Conservation (phyloP, 169 alveolate species). For the Plasmodium malariae region DNA sequence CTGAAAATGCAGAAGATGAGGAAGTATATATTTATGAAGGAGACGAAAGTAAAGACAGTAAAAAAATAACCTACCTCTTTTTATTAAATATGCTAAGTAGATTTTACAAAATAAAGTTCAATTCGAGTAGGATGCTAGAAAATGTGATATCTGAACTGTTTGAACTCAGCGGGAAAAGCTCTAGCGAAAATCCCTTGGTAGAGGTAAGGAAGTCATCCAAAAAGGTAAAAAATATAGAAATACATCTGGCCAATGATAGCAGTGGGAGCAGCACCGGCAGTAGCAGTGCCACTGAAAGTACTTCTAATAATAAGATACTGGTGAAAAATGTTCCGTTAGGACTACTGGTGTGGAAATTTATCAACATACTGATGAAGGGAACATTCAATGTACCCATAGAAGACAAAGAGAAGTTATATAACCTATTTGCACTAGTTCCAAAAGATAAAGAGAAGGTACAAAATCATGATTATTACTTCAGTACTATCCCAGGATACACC, state of each 20-base stretch:
- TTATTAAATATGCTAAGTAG: constrained; percentile 65
- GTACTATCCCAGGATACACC: constrained; percentile 62
- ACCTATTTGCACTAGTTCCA: constrained; percentile 59
- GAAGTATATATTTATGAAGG: constrained; percentile 50
- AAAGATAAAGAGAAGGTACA: constrained; percentile 8
- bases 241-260: constrained; percentile 9
- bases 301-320: constrained; percentile 31
- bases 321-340: constrained; percentile 64
- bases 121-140: constrained; percentile 33
- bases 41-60: constrained; percentile 2
- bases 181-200: constrained; percentile 11
- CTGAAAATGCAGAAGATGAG: not conserved
- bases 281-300: no score
- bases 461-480: constrained; percentile 30
- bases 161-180: constrained; percentile 33
- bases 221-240: constrained; percentile 31
- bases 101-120: constrained; percentile 55
- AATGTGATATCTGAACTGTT: constrained; percentile 4
- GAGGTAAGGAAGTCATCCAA: constrained; percentile 49
- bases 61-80: constrained; percentile 19
- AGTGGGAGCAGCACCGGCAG: no score
- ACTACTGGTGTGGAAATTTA: constrained; percentile 59
- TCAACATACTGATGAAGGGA: constrained; percentile 59
- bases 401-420: constrained; percentile 44
- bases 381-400: constrained; percentile 65